phyloP scores from a whole-genome alignment of 805 yeast genomes.

The Teunomyces funiuensis region DNA sequence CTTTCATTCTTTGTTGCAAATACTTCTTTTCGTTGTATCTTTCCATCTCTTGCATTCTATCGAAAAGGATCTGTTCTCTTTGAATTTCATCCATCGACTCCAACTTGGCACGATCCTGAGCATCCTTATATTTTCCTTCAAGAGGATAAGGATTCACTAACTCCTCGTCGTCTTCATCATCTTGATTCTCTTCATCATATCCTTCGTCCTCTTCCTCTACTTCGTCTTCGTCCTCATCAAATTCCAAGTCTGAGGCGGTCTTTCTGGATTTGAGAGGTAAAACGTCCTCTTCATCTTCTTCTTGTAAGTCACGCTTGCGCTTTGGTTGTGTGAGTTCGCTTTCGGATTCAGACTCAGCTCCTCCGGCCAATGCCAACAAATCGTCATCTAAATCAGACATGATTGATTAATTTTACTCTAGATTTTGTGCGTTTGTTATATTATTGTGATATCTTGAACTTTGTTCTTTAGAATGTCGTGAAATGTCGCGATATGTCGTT shows the following conservation, averaged over 20 bases:
- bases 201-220: conserved; percentile 19
- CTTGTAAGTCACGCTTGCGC: conserved; percentile 19
- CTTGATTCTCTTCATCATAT: conserved; percentile 30
- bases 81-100: conserved; percentile 86
- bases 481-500: background rate
- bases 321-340: conserved; percentile 13
- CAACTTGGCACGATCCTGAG: conserved; percentile 62
- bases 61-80: conserved; percentile 87
- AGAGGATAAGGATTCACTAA: conserved; percentile 81
- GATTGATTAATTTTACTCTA: background rate
- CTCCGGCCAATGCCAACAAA: conserved; percentile 82
- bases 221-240: conserved; percentile 19
- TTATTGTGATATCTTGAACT: background rate
- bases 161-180: conserved; percentile 36
- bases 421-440: background rate
- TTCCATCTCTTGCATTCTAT: conserved; percentile 90
- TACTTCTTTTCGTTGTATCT: conserved; percentile 80
- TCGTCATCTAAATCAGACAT: conserved; percentile 94
- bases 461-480: conserved; percentile 3
- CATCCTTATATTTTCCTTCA: conserved; percentile 88
- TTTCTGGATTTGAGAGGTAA: conserved; percentile 30
- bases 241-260: conserved; percentile 13
- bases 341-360: conserved; percentile 40
- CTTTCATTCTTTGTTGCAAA: conserved; percentile 77
- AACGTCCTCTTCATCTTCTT: conserved; percentile 30